Evolutionary conservation across 2,329 filamentous ascomycete genomes (phyloP).

Genomic region (Penicillium sumatraense): DNA sequence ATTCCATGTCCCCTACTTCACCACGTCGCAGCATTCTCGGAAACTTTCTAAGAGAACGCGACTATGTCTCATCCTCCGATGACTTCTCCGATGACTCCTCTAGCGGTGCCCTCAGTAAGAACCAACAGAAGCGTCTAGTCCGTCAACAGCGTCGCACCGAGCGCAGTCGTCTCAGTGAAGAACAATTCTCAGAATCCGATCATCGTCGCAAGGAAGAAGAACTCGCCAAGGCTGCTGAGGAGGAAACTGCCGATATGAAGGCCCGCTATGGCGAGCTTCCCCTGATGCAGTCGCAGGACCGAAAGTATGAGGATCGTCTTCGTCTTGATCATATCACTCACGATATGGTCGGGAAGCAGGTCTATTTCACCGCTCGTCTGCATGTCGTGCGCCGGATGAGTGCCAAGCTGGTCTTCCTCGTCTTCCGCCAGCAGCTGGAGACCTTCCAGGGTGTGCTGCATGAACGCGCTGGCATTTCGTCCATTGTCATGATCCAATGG

Average conservation of each 20-base stretch:
- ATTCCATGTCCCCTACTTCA: conserved; percentile 28
- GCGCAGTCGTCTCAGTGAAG: conserved; percentile 48
- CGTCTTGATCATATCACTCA: conserved; percentile 58
- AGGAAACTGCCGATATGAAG: conserved; percentile 63
- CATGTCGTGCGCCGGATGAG: conserved; percentile 83
- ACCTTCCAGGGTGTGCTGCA: conserved; percentile 84
- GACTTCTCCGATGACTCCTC: conserved; percentile 46
- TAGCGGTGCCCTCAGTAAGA: conserved; percentile 46
- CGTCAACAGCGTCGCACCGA: conserved; percentile 46
- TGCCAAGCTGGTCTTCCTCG: conserved; percentile 79
- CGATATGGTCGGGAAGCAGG: conserved; percentile 60
- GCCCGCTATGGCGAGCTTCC: conserved; percentile 62
- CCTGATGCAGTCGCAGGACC: conserved; percentile 61
- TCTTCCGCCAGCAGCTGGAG: conserved; percentile 81
- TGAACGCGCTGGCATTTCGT: conserved; percentile 63
- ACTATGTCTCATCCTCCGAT: conserved; percentile 49
- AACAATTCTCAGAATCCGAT: conserved; percentile 47
- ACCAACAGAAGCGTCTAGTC: conserved; percentile 49
- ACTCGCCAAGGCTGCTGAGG: conserved; percentile 50
- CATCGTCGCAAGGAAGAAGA: conserved; percentile 49
- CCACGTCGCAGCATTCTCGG: conserved; percentile 47
- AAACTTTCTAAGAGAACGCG: conserved; percentile 45
- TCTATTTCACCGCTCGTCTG: conserved; percentile 72
- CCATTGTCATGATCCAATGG: conserved; percentile 81
- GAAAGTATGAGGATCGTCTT: conserved; percentile 53